phyloP scores from a whole-genome alignment of 176 grass and related monocot genomes.

The Paspalum vaginatum region DNA sequence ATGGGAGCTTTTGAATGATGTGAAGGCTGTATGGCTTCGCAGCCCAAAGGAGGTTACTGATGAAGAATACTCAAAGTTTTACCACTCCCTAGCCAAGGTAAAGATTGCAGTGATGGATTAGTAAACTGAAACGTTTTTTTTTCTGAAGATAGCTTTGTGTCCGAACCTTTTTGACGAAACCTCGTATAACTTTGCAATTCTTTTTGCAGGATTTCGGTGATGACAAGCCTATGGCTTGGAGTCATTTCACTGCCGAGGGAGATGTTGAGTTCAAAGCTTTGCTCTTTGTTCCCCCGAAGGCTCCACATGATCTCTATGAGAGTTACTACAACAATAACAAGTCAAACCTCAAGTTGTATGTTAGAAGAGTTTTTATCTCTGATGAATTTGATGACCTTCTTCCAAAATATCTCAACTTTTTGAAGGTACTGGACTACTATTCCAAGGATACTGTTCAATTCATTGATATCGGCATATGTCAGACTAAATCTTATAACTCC shows the following conservation, averaged over 20 bases:
- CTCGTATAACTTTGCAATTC: background rate
- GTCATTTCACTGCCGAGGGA: conserved; percentile 92
- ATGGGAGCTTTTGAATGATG: conserved; percentile 94
- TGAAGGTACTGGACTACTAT: conserved; percentile 61
- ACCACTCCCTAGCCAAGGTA: conserved; percentile 93
- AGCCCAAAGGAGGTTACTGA: conserved; percentile 94
- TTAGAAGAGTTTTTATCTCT: conserved; percentile 98
- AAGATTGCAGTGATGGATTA: background rate
- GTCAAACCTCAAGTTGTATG: conserved; percentile 92
- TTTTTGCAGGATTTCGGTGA: conserved; percentile 76
- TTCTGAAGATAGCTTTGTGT: background rate
- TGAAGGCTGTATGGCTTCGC: conserved; percentile 98
- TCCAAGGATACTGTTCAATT: background rate
- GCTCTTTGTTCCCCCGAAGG: conserved; percentile 90
- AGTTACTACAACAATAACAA: conserved; percentile 96
- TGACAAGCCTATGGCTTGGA: conserved; percentile 87
- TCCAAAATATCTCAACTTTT: conserved; percentile 92
- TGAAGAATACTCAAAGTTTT: conserved; percentile 96
- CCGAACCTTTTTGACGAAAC: background rate
- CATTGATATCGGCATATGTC: background rate
- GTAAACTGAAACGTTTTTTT: background rate
- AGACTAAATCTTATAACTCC: background rate
- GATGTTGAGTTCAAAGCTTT: conserved; percentile 98
- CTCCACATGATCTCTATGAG: conserved; percentile 93
- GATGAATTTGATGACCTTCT: conserved; percentile 97